Evolutionary conservation across 371 early-diverging fungal species (phyloP).

Genomic region (Nosema muscidifuracis): DNA sequence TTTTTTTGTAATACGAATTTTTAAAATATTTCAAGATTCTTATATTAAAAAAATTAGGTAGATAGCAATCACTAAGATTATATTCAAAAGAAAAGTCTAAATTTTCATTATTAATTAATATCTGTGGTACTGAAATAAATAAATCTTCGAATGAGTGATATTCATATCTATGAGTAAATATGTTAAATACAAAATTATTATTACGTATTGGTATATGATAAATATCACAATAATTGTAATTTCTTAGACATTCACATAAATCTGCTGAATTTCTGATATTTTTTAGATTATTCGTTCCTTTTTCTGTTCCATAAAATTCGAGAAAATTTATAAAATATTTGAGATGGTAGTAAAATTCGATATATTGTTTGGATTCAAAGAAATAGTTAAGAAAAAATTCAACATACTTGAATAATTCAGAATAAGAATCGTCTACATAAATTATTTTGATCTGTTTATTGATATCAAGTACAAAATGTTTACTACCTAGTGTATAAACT

Average conservation of each 20-base stretch:
- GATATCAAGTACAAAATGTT: neutral
- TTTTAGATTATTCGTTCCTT: neutral
- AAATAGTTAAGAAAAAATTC: neutral
- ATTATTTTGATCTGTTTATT: neutral
- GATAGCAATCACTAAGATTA: neutral
- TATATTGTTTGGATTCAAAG: neutral
- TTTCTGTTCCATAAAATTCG: neutral
- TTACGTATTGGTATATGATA: neutral
- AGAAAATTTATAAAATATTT: constrained; percentile 6
- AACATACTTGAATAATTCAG: neutral
- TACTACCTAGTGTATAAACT: neutral
- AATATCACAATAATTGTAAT: neutral
- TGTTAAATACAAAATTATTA: neutral
- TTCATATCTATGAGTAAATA: constrained; percentile 4
- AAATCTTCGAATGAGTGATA: neutral
- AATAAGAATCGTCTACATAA: neutral
- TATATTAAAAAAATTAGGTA: neutral
- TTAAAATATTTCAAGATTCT: constrained; percentile 2
- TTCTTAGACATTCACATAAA: neutral
- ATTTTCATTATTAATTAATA: neutral
- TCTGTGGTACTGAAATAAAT: neutral
- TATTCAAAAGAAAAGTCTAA: neutral
- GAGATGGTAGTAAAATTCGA: neutral
- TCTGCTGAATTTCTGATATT: neutral
- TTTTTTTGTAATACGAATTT: neutral